Evolutionary conservation across 306 rosid species (phyloP).

Genomic region (Rubus parviflorus): DNA sequence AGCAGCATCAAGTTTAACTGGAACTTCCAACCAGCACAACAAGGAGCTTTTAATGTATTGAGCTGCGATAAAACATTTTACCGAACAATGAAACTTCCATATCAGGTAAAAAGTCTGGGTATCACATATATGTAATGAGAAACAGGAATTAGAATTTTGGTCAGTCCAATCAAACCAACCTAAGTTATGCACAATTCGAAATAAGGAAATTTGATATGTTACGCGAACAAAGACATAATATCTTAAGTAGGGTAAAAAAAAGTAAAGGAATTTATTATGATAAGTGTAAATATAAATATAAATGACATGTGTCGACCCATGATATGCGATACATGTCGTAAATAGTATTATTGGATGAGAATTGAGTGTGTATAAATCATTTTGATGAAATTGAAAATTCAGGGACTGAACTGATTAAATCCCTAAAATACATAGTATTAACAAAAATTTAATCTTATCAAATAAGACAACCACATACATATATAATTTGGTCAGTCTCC

Average conservation of each 20-base stretch:
- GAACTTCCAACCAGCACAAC: background rate
- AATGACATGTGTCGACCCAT: no score
- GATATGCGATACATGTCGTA: no score
- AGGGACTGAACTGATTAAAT: no score
- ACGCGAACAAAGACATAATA: background rate
- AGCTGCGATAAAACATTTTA: background rate
- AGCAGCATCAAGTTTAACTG: background rate
- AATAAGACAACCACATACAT: no score
- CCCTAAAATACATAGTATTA: no score
- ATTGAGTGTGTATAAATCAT: no score
- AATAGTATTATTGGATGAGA: no score
- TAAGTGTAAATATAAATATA: no score
- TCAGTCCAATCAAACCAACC: background rate
- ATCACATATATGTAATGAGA: background rate
- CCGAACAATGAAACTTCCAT: background rate
- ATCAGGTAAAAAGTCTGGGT: background rate
- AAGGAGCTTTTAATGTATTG: background rate
- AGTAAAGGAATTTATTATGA: background rate
- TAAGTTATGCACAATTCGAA: background rate
- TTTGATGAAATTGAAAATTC: no score
- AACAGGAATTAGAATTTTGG: background rate
- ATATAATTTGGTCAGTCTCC: no score
- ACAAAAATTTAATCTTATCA: no score
- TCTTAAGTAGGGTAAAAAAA: background rate
- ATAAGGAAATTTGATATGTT: background rate